A percentile compares a stretch with the other conserved stretches of the same genome.
Conservation (phyloP, 305 asterid genomes). For the Plantago coronopus region DNA sequence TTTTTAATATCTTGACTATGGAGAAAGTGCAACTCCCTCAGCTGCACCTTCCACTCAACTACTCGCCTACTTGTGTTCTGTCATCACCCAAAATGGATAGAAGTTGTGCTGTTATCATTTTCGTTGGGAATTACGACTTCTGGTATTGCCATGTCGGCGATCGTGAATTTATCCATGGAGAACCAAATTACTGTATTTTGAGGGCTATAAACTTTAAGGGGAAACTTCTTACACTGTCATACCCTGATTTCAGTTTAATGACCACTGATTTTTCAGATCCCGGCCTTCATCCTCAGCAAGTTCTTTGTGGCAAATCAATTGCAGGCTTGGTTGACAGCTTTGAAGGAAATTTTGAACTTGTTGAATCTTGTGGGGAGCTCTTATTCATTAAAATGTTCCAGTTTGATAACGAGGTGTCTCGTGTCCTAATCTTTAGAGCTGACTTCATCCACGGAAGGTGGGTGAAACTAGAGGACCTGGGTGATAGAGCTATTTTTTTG, state of each 20-base stretch:
- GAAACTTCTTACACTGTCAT: not conserved
- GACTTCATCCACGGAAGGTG: not conserved
- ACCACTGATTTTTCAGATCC: conserved; percentile 4
- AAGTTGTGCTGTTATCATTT: not conserved
- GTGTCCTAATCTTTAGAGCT: not conserved
- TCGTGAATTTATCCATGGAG: not conserved
- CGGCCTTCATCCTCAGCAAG: not conserved
- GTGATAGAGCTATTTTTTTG: not conserved
- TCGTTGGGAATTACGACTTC: not conserved
- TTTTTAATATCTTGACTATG: conserved; percentile 2
- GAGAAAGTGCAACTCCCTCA: conserved; percentile 4
- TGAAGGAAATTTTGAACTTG: not conserved
- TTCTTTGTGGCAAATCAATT: conserved; percentile 4
- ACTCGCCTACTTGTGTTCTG: not conserved
- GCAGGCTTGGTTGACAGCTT: too few species aligned
- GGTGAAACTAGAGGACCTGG: not conserved
- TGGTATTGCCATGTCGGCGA: not conserved
- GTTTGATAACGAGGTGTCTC: not conserved
- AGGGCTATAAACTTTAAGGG: not conserved
- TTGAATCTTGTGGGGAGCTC: conserved; percentile 1
- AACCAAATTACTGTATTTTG: not conserved
- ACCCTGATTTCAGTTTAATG: not conserved
- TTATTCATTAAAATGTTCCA: not conserved
- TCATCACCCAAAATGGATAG: not conserved
- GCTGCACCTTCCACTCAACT: not conserved